Base-by-base conservation (phyloP, 2,329 filamentous ascomycete genomes). In the Trichoderma sp. region DNA sequence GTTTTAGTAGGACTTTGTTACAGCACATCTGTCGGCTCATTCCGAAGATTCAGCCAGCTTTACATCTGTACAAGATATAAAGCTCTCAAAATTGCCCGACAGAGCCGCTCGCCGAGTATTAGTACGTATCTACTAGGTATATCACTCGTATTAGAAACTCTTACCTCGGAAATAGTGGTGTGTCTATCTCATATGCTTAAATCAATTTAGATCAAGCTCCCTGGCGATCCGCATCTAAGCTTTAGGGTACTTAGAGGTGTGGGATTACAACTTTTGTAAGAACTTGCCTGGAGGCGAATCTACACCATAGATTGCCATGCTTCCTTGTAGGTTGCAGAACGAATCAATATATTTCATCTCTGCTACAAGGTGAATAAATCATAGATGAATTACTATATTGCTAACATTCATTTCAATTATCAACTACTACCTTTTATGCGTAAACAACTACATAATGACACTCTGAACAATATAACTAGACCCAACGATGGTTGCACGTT, bases 151-250 rank as follows among this genome's bases (percentile, higher is more conserved):
- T 43, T n/a, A 43, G 19, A 43, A 8, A 7, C 6, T 43, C 19
- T 19, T n/a, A 43, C 40, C 5, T 43, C 7, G 40, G 1, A n/a
- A 35, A 43, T 47, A 63, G 33, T 37, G 21, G 21, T 31, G 24
- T 24, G 21, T 52, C 11, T 21, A 21, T 19, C 21, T n/a, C 14
- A 24, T 33, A 49, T 53, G 43, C 29, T 53, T 21, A 14, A n/a
- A 37, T 47, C 43, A 14, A 63, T 53, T 37, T 14, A 21, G 53
- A 31, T 13, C 27, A 63, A 63, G 43, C 31, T 35, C 35, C 60
- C n/a, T 47, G 31, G 27, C 43, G 43, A 63, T 53, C 60, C 43
- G 60, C 14, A 31, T 47, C 60, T 47, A 29, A 63, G 29, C 35
- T 19, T 11, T 24, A 37, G 43, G 47, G 49, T 24, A 60, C n/a